A percentile compares a stretch with the other conserved stretches of the same genome.
Evolutionary conservation across 2,329 filamentous ascomycete genomes (phyloP).

Genomic region (Fusarium decemcellulare): DNA sequence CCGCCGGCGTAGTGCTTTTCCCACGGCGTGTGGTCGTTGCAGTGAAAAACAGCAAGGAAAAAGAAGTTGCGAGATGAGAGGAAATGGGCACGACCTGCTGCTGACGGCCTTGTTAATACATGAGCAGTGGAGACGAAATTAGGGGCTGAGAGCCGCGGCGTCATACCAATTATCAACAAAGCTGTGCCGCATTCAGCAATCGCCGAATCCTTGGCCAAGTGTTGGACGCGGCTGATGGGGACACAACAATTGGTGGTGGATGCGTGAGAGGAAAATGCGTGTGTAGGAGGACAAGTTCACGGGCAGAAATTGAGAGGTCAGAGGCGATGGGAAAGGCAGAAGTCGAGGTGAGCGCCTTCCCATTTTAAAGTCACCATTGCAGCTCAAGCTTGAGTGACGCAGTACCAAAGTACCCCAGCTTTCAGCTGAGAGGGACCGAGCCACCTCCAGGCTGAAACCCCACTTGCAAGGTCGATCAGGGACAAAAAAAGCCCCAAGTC

Average conservation of each 20-base stretch:
- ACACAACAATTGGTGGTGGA: conserved; percentile 6
- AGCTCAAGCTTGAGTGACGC: conserved; percentile 14
- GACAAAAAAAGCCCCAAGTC: conserved; percentile 14
- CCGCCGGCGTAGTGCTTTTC: too few species aligned
- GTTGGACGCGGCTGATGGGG: not conserved
- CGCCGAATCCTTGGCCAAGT: conserved; percentile 41
- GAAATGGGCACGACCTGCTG: not conserved
- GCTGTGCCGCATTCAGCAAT: conserved; percentile 42
- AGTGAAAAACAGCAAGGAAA: not conserved
- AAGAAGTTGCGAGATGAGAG: conserved; percentile 1
- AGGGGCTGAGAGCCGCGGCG: conserved; percentile 37
- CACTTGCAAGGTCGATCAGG: conserved; percentile 14
- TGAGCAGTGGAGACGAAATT: conserved; percentile 13
- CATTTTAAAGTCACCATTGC: conserved; percentile 25
- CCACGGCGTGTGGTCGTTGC: not conserved
- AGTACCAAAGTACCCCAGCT: not conserved
- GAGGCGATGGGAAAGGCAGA: not conserved
- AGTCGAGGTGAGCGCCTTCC: conserved; percentile 26
- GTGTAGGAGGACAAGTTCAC: not conserved
- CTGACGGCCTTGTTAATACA: conserved; percentile 2
- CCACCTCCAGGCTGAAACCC: conserved; percentile 36
- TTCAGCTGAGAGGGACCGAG: conserved; percentile 35
- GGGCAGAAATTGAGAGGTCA: conserved; percentile 7
- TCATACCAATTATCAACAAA: conserved; percentile 41
- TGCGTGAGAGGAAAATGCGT: not conserved